A percentile compares a stretch with the other conserved stretches of the same genome.
Conservation (phyloP, 768 basidiomycete genomes). For the Trametopsis cervina region DNA sequence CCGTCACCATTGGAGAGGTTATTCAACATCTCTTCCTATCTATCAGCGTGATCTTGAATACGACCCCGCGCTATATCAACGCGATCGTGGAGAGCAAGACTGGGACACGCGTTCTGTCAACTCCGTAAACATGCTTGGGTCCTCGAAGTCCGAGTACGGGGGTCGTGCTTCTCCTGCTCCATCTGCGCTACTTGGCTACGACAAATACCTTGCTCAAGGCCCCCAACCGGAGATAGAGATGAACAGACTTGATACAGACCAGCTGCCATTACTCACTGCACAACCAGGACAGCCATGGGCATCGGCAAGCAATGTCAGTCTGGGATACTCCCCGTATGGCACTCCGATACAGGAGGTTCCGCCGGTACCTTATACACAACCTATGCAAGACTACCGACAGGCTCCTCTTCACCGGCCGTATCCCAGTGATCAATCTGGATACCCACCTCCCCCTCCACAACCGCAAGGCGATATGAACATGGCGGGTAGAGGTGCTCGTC, state of each 20-base stretch:
- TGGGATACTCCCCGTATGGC: constrained; percentile 1
- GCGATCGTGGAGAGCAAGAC: constrained; percentile 80
- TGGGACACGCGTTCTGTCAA: constrained; percentile 81
- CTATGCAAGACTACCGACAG: constrained; percentile 41
- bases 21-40: not conserved
- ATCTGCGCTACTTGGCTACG: constrained; percentile 36
- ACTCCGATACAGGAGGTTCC: constrained; percentile 25
- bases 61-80: constrained; percentile 69
- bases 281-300: constrained; percentile 18
- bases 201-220: constrained; percentile 50
- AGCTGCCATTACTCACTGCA: constrained; percentile 50
- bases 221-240: constrained; percentile 47
- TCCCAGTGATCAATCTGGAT: constrained; percentile 8
- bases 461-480: constrained; percentile 19
- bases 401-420: constrained; percentile 60
- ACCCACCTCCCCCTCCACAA: constrained; percentile 14
- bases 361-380: constrained; percentile 35
- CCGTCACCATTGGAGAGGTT: not conserved
- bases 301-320: constrained; percentile 16
- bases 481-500: constrained; percentile 23
- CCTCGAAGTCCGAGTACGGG: constrained; percentile 29
- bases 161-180: constrained; percentile 35
- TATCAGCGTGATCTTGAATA: constrained; percentile 66
- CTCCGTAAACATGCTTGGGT: constrained; percentile 44
- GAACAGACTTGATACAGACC: constrained; percentile 45